A percentile compares a stretch with the other conserved stretches of the same genome.
phyloP scores from a whole-genome alignment of 768 basidiomycete genomes.

The Trametes gibbosa region DNA sequence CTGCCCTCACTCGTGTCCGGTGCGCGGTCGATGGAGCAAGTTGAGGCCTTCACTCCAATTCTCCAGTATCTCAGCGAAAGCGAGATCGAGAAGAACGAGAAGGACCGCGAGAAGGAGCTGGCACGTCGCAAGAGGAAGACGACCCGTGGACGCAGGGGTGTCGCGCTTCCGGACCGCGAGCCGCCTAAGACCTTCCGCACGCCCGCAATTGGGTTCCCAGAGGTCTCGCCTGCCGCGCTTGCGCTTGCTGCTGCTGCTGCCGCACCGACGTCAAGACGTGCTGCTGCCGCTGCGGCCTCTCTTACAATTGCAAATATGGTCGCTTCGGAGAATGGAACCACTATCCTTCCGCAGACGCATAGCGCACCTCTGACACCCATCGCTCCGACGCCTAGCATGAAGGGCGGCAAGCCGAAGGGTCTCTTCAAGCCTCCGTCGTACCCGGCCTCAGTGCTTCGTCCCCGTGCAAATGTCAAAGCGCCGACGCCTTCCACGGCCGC shows the following conservation, averaged over 20 bases:
- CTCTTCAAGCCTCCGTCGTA: conserved; percentile 71
- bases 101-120: conserved; percentile 91
- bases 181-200: conserved; percentile 90
- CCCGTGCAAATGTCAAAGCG: conserved; percentile 57
- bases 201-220: conserved; percentile 81
- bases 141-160: conserved; percentile 75
- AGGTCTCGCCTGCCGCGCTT: conserved; percentile 66
- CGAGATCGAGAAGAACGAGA: conserved; percentile 86
- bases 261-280: conserved; percentile 71
- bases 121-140: conserved; percentile 82
- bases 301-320: conserved; percentile 90
- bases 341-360: conserved; percentile 42
- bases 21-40: conserved; percentile 73
- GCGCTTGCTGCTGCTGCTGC: conserved; percentile 63
- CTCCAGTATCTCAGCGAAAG: conserved; percentile 86
- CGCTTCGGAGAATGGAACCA: conserved; percentile 82
- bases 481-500: conserved; percentile 69
- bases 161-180: conserved; percentile 89
- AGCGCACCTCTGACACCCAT: conserved; percentile 40
- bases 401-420: conserved; percentile 69
- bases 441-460: conserved; percentile 50
- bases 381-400: conserved; percentile 40
- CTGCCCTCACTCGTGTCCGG: conserved; percentile 74
- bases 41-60: conserved; percentile 79
- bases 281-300: conserved; percentile 82